Evolutionary conservation across 2,329 filamentous ascomycete genomes (phyloP).

Genomic region (Aureobasidium uvarum): DNA sequence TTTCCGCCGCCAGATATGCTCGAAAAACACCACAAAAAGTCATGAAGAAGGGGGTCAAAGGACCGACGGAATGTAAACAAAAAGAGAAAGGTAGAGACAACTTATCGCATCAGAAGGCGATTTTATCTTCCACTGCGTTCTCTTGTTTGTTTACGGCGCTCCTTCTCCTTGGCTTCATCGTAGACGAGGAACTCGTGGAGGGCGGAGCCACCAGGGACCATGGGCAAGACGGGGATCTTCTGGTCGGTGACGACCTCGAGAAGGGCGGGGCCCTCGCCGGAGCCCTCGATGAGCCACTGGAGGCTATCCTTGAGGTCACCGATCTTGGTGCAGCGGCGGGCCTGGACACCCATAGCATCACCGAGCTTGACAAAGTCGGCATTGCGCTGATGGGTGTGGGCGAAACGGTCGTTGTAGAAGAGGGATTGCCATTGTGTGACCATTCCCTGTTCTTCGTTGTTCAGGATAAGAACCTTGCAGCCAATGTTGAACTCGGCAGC

Average conservation of each 20-base stretch:
- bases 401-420: conserved; percentile 91
- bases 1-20: conserved; percentile 24
- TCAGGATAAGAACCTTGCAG: conserved; percentile 89
- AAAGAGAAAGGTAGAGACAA: neutral
- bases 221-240: conserved; percentile 91
- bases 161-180: conserved; percentile 58
- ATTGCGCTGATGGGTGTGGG: conserved; percentile 91
- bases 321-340: conserved; percentile 67
- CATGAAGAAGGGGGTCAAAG: neutral
- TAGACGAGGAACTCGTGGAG: conserved; percentile 93
- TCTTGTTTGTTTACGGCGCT: conserved; percentile 39
- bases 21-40: conserved; percentile 19
- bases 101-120: neutral
- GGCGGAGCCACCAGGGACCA: conserved; percentile 85
- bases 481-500: conserved; percentile 95
- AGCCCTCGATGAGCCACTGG: conserved; percentile 76
- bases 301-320: conserved; percentile 75
- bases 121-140: conserved; percentile 41
- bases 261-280: conserved; percentile 81
- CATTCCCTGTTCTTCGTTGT: conserved; percentile 99
- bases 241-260: conserved; percentile 88
- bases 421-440: conserved; percentile 98
- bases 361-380: conserved; percentile 94
- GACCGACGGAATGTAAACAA: conserved; percentile 3
- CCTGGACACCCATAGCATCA: conserved; percentile 85